Base-by-base conservation (phyloP, 768 basidiomycete genomes). In the Agaricus sinodeliciosus region DNA sequence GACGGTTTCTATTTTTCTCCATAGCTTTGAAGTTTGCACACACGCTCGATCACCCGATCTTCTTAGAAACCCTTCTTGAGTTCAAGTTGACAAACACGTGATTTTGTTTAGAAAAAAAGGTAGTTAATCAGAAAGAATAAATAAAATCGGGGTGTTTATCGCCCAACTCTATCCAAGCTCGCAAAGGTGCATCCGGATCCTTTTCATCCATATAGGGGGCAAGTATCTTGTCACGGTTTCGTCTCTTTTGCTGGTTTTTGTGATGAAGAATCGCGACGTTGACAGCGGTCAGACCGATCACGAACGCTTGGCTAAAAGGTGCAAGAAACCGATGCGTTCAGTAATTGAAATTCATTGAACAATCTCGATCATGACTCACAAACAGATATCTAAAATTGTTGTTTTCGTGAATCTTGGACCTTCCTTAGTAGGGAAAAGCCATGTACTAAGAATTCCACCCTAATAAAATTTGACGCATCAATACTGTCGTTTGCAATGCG, bases 371-470 rank as follows among this genome's bases (percentile, higher is more conserved):
- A 22, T 12, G 16, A 66, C 68, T 56, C 40, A 72, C 70, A 72
- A 72, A 9, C 57, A 54, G 11, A 71, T 58, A 47, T 70, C 63
- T 62, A 71, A 67, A 22, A 71, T 70, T 0, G 66, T 71, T 1
- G 71, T 69, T 44, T 66, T 68, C 25, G 52, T 67, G 54, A 68
- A 72, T 13, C 59, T 62, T 4, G 71, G 70, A 3, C 68, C 68
- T 56, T 71, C 68, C 8, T 66, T 71, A 0, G 69, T 67, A 15
- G 71, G 71, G 60, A 67, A 70, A 9, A 66, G 58, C 71, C 70
- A 72, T 3, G 71, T 71, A 53, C 70, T 72, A 25, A 69, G 58
- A 25, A 71, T 70, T 22, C 71, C 71, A 18, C 71, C 71, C 69
- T 72, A 28, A 25, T 5, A 16, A 52, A 43, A 31, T 31, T 31